These are phyloP conservation scores for Magnusiomyces magnusii DNA, from an alignment of 1,139 yeast genomes.

Conservation along the genomic window DNA sequence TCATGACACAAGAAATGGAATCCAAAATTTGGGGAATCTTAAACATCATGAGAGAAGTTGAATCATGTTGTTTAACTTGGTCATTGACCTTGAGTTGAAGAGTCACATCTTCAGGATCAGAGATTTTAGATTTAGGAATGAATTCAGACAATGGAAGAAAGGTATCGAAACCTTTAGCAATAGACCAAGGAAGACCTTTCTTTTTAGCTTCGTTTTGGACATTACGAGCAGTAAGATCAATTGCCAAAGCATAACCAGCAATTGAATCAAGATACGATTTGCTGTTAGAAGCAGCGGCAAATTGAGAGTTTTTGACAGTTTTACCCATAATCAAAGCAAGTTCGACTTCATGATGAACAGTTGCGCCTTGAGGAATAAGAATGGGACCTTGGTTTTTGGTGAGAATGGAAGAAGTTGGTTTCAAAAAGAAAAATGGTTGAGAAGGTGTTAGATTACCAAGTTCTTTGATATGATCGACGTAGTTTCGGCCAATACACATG, in stretches of 20 bases:
- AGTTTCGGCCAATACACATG: constrained; percentile 92
- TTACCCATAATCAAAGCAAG: constrained; percentile 69
- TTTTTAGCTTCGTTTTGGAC: constrained; percentile 92
- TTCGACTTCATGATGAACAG: constrained; percentile 90
- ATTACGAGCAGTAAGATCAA: constrained; percentile 92
- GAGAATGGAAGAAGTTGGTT: constrained; percentile 49
- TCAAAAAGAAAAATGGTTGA: constrained; percentile 79
- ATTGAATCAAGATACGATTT: constrained; percentile 47
- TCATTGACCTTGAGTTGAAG: constrained; percentile 67
- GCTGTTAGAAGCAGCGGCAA: constrained; percentile 60
- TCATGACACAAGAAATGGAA: constrained; percentile 81
- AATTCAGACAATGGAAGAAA: constrained; percentile 74
- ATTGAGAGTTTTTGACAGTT: constrained; percentile 49
- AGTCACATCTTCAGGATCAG: constrained; percentile 67
- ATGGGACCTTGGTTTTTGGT: constrained; percentile 52
- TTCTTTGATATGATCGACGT: constrained; percentile 90
- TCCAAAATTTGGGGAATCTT: constrained; percentile 74
- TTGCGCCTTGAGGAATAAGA: constrained; percentile 70
- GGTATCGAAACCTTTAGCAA: constrained; percentile 95
- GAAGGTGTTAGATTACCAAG: constrained; percentile 71
- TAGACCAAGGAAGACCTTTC: constrained; percentile 95
- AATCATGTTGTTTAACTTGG: constrained; percentile 60
- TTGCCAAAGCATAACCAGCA: constrained; percentile 77
- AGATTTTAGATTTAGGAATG: constrained; percentile 56
- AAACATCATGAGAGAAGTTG: constrained; percentile 81